Conservation (phyloP, 192 early-diverging fungal genomes). For the Backusella macrospora region DNA sequence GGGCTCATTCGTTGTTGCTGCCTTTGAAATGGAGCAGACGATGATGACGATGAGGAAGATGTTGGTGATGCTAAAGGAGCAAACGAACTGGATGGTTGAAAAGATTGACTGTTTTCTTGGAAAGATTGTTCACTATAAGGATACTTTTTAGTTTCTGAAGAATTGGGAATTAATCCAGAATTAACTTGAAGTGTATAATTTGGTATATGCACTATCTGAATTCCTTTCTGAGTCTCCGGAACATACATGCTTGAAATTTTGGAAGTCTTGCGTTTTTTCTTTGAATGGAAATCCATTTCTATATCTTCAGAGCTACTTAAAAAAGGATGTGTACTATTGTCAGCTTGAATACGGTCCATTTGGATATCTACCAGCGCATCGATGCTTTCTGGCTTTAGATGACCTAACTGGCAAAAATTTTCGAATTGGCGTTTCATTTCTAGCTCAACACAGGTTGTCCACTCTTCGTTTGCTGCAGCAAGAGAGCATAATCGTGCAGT, state of each 20-base stretch:
- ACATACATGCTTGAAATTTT: background rate
- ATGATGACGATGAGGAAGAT: slow-evolving; percentile 13
- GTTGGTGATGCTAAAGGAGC: slow-evolving; percentile 24
- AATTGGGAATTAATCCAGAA: slow-evolving; percentile 6
- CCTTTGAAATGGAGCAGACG: slow-evolving; percentile 11
- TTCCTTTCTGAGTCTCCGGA: slow-evolving; percentile 21
- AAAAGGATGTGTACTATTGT: background rate
- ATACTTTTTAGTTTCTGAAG: slow-evolving; percentile 1
- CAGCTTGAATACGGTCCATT: slow-evolving; percentile 18
- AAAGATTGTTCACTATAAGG: background rate
- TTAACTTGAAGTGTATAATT: slow-evolving; percentile 25
- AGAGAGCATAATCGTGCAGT: slow-evolving; percentile 53
- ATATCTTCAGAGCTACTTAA: background rate
- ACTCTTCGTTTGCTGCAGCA: slow-evolving; percentile 39
- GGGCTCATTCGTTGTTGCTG: slow-evolving; percentile 11
- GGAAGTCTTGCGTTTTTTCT: background rate
- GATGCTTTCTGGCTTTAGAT: slow-evolving; percentile 25
- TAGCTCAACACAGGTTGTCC: slow-evolving; percentile 30
- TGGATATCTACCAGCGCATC: slow-evolving; percentile 24
- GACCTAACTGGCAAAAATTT: slow-evolving; percentile 28
- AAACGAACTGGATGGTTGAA: background rate
- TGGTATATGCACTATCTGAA: slow-evolving; percentile 29
- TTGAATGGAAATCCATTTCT: slow-evolving; percentile 6
- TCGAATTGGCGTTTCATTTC: slow-evolving; percentile 33
- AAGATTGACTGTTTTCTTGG: slow-evolving; percentile 12